phyloP scores from a whole-genome alignment of 2,329 filamentous ascomycete species.

The Trichoderma endophyticum region DNA sequence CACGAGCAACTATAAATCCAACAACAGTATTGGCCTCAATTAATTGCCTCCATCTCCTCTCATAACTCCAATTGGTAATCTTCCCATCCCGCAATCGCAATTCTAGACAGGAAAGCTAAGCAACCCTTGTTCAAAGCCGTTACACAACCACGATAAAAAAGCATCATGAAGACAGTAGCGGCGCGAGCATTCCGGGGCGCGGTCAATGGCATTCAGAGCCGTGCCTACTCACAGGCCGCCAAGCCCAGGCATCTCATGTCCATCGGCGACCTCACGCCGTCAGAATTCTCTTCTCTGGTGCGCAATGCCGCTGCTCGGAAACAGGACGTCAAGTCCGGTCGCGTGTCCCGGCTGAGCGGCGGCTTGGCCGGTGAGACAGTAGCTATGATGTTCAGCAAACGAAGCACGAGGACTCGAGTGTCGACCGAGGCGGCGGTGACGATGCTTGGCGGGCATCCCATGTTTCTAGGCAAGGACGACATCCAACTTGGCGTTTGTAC shows the following conservation, averaged over 20 bases:
- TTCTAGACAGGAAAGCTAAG: not conserved
- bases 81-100: not conserved
- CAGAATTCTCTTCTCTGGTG: slow-evolving; percentile 78
- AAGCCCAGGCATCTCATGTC: slow-evolving; percentile 82
- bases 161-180: slow-evolving; percentile 34
- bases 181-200: slow-evolving; percentile 35
- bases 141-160: not conserved
- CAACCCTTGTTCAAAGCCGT: not conserved
- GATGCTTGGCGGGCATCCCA: slow-evolving; percentile 86
- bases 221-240: slow-evolving; percentile 41
- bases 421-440: slow-evolving; percentile 89
- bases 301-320: slow-evolving; percentile 80
- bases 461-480: slow-evolving; percentile 95
- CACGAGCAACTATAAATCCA: not conserved
- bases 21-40: too few species aligned
- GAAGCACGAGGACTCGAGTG: slow-evolving; percentile 87
- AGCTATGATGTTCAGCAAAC: slow-evolving; percentile 96
- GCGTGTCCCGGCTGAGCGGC: slow-evolving; percentile 52
- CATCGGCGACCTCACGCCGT: slow-evolving; percentile 77
- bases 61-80: not conserved
- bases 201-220: slow-evolving; percentile 37
- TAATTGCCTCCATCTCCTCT: not conserved
- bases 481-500: slow-evolving; percentile 82
- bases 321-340: slow-evolving; percentile 66
- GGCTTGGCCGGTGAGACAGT: slow-evolving; percentile 74